phyloP scores from a whole-genome alignment of 768 basidiomycete species.

The Russula griseocarnosa region DNA sequence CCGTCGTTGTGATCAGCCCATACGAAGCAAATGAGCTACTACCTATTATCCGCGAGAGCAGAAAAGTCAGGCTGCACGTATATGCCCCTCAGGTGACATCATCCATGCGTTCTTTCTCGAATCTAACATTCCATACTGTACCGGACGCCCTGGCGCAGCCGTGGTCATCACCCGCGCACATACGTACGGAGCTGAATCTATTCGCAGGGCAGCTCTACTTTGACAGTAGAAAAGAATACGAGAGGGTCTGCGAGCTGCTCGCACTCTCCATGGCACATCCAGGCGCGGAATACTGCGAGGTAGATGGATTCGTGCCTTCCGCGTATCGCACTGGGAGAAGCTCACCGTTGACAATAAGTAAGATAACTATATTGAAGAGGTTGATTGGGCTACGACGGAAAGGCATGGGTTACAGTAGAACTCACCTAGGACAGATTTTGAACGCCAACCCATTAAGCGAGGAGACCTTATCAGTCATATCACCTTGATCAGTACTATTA shows the following conservation, averaged over 20 bases:
- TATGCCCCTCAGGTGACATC: slow-evolving; percentile 16
- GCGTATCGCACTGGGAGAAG: background rate
- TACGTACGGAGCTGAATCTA: slow-evolving; percentile 11
- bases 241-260: slow-evolving; percentile 16
- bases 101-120: slow-evolving; percentile 18
- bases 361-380: slow-evolving; percentile 2
- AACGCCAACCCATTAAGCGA: slow-evolving; percentile 4
- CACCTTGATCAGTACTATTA: background rate
- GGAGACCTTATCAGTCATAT: background rate
- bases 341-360: slow-evolving; percentile 13
- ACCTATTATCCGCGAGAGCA: slow-evolving; percentile 17
- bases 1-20: slow-evolving; percentile 16
- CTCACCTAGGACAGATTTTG: slow-evolving; percentile 18
- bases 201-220: slow-evolving; percentile 26
- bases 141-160: background rate
- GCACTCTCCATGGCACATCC: slow-evolving; percentile 21
- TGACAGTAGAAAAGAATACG: slow-evolving; percentile 20
- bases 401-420: slow-evolving; percentile 8
- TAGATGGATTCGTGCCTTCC: slow-evolving; percentile 17
- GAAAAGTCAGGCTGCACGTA: slow-evolving; percentile 16
- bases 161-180: slow-evolving; percentile 10
- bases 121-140: slow-evolving; percentile 13
- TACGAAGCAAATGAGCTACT: slow-evolving; percentile 23
- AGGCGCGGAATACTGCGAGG: background rate
- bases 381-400: slow-evolving; percentile 16